Evolutionary conservation across 495 filamentous ascomycete genomes (phyloP).

Genomic region (Podospora conica): DNA sequence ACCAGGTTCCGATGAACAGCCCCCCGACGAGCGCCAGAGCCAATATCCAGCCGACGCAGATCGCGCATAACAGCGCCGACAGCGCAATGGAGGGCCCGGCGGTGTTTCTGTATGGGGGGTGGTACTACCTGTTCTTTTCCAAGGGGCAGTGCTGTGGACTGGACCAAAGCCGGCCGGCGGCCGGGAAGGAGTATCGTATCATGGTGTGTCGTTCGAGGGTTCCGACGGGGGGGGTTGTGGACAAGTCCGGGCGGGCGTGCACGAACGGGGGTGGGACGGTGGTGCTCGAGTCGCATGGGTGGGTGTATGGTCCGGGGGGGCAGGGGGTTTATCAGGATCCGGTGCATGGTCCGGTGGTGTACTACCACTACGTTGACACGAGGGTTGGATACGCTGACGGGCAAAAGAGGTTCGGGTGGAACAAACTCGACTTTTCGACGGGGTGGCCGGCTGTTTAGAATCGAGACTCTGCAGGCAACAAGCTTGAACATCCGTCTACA

Average conservation of each 20-base stretch:
- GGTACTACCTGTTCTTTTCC: constrained; percentile 64
- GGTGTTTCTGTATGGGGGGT: constrained; percentile 48
- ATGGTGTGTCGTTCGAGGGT: constrained; percentile 52
- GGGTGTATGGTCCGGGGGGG: constrained; percentile 66
- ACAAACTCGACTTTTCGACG: constrained; percentile 54
- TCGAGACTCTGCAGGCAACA: background rate
- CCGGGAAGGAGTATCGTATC: constrained; percentile 62
- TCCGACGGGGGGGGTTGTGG: constrained; percentile 53
- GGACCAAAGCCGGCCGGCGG: constrained; percentile 39
- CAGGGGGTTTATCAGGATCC: constrained; percentile 45
- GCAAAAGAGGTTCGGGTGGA: constrained; percentile 64
- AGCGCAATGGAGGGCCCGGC: constrained; percentile 54
- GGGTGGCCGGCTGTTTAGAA: constrained; percentile 57
- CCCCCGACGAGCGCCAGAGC: constrained; percentile 22
- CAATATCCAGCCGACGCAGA: constrained; percentile 32
- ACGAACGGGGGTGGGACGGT: constrained; percentile 55
- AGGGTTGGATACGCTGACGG: constrained; percentile 57
- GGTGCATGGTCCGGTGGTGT: constrained; percentile 41
- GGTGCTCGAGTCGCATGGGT: constrained; percentile 55
- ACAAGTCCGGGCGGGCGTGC: constrained; percentile 52
- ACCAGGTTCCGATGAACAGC: constrained; percentile 51
- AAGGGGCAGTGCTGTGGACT: constrained; percentile 57
- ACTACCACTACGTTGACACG: constrained; percentile 66
- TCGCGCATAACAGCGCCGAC: constrained; percentile 51
- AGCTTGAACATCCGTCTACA: background rate